Evolutionary conservation across 2,329 filamentous ascomycete genomes (phyloP).

Genomic region (Colletotrichum graminicola): DNA sequence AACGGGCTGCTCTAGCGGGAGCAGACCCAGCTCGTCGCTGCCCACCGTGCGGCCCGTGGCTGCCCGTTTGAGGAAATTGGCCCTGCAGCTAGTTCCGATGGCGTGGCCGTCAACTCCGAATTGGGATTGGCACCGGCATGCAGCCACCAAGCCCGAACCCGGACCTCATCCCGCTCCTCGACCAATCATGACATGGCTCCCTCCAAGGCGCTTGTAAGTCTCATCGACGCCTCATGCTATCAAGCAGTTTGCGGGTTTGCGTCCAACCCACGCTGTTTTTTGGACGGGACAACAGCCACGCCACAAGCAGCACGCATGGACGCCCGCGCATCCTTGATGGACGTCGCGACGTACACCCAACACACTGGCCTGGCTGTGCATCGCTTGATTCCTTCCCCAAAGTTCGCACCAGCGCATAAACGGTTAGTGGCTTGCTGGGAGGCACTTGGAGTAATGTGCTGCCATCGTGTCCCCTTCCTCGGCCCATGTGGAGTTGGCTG

Average conservation of each 20-base stretch:
- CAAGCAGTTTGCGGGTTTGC: background rate
- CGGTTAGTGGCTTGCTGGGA: conserved; percentile 6
- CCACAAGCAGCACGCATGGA: background rate
- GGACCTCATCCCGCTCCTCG: conserved; percentile 20
- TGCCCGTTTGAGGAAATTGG: conserved; percentile 37
- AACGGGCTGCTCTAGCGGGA: conserved; percentile 30
- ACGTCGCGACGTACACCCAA: background rate
- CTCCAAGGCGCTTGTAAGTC: background rate
- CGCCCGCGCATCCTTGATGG: conserved; percentile 13
- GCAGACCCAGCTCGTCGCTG: conserved; percentile 18
- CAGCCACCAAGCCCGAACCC: conserved; percentile 29
- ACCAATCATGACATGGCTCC: conserved; percentile 13
- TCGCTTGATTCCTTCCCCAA: background rate
- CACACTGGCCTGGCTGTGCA: background rate
- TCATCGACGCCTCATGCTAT: conserved; percentile 17
- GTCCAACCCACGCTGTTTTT: conserved; percentile 12
- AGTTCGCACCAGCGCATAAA: background rate
- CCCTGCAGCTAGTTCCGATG: conserved; percentile 36
- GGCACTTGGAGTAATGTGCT: conserved; percentile 5
- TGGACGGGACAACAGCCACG: conserved; percentile 9
- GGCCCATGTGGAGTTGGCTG: conserved; percentile 8
- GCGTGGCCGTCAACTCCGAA: conserved; percentile 31
- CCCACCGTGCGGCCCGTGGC: conserved; percentile 37
- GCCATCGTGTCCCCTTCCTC: conserved; percentile 3
- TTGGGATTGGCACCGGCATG: conserved; percentile 31